Conservation (phyloP, 305 asterid species). For the Solanum aculeatissimum region DNA sequence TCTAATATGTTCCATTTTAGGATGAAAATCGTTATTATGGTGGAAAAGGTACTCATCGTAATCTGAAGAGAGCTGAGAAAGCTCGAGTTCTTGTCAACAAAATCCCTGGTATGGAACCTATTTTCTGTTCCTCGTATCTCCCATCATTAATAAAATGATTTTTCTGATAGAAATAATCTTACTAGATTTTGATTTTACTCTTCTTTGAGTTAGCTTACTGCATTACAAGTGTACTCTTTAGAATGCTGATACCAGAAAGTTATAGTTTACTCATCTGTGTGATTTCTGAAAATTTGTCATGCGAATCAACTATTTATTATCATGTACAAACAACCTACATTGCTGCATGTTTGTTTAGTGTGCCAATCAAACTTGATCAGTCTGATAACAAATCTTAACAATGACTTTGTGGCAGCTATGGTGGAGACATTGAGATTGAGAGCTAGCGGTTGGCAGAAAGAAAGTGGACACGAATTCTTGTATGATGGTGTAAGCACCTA, state of each 20-base stretch:
- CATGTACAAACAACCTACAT: neutral
- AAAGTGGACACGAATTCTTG: conserved; percentile 52
- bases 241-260: neutral
- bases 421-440: conserved; percentile 53
- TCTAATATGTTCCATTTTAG: conserved; percentile 23
- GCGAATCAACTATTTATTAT: neutral
- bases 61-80: conserved; percentile 87
- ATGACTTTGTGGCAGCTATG: conserved; percentile 36
- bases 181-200: neutral
- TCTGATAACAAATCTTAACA: neutral
- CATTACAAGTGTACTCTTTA: neutral
- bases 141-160: neutral
- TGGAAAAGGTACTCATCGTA: conserved; percentile 82
- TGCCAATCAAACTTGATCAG: neutral
- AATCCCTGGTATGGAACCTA: conserved; percentile 60
- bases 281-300: neutral
- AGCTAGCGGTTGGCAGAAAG: conserved; percentile 66
- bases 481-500: conserved; percentile 67
- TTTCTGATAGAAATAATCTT: neutral
- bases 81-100: conserved; percentile 81
- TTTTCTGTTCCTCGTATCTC: neutral
- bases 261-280: neutral
- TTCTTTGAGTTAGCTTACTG: neutral
- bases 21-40: conserved; percentile 86
- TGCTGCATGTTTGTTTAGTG: neutral